These are phyloP conservation scores for Entonaema liquescens DNA, from an alignment of 495 filamentous ascomycete species.

Conservation along the genomic window DNA sequence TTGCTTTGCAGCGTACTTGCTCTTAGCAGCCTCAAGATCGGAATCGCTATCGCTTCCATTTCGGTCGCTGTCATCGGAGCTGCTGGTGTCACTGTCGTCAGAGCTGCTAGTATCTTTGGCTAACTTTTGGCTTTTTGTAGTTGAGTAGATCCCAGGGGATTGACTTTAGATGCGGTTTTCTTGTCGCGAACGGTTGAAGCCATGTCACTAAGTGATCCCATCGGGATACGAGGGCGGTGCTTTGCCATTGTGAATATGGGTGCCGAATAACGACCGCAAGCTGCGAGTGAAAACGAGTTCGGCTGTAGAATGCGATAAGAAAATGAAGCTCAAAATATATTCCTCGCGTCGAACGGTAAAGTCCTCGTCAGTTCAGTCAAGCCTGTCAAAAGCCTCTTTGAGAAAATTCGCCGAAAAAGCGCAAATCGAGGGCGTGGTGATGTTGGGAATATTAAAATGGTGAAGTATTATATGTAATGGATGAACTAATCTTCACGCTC, in stretches of 20 bases:
- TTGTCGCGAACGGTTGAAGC: conserved; percentile 16
- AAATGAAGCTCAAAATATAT: conserved; percentile 10
- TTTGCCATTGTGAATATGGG: conserved; percentile 28
- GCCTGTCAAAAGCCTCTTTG: neutral
- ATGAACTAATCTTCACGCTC: conserved; percentile 25
- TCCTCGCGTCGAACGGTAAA: neutral
- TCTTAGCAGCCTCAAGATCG: conserved; percentile 38
- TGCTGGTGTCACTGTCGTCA: conserved; percentile 28
- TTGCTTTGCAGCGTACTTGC: conserved; percentile 41
- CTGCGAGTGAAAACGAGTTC: neutral
- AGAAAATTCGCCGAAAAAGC: neutral
- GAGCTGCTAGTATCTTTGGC: conserved; percentile 35
- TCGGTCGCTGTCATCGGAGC: conserved; percentile 27
- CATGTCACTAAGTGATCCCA: conserved; percentile 23
- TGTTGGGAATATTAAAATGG: conserved; percentile 1
- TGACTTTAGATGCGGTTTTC: conserved; percentile 18
- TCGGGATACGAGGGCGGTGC: conserved; percentile 10
- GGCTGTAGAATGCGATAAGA: neutral
- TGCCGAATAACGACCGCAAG: neutral
- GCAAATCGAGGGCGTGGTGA: neutral
- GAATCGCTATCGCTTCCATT: conserved; percentile 42
- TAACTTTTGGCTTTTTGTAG: conserved; percentile 37
- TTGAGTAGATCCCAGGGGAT: conserved; percentile 12
- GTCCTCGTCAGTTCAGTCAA: neutral
- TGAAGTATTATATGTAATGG: conserved; percentile 16